phyloP scores from a whole-genome alignment of 192 early-diverging fungal species.

The Linnemannia exigua region DNA sequence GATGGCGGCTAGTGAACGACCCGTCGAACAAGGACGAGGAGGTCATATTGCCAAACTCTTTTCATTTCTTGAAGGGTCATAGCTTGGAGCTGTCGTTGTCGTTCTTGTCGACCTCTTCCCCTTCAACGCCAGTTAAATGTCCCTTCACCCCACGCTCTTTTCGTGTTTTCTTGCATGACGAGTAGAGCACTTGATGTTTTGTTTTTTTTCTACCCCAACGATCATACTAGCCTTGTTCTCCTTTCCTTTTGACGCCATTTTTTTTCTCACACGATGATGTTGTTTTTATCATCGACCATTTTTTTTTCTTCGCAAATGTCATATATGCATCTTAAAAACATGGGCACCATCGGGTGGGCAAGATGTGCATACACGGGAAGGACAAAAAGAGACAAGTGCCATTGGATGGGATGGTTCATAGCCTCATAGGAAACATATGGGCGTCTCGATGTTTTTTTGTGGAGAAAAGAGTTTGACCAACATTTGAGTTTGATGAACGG shows the following conservation, averaged over 20 bases:
- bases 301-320: neutral
- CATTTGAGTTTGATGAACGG: constrained; percentile 9
- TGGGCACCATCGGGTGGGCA: neutral
- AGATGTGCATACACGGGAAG: neutral
- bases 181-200: neutral
- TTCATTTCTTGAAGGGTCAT: neutral
- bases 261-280: constrained; percentile 8
- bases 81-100: neutral
- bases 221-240: neutral
- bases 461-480: constrained; percentile 8
- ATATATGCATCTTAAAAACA: constrained; percentile 3
- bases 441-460: neutral
- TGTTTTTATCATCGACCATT: too few relatives aligned
- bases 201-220: neutral
- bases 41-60: constrained; percentile 1
- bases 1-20: neutral
- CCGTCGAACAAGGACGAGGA: neutral
- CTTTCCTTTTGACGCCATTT: neutral
- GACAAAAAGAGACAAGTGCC: constrained; percentile 4
- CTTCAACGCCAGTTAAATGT: too few relatives aligned
- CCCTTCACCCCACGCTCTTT: neutral
- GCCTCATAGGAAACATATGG: neutral
- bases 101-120: neutral
- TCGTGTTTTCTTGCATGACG: neutral
- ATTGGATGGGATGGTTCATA: neutral